Conservation (phyloP, 257 asterid genomes). For the Gentiana straminea region DNA sequence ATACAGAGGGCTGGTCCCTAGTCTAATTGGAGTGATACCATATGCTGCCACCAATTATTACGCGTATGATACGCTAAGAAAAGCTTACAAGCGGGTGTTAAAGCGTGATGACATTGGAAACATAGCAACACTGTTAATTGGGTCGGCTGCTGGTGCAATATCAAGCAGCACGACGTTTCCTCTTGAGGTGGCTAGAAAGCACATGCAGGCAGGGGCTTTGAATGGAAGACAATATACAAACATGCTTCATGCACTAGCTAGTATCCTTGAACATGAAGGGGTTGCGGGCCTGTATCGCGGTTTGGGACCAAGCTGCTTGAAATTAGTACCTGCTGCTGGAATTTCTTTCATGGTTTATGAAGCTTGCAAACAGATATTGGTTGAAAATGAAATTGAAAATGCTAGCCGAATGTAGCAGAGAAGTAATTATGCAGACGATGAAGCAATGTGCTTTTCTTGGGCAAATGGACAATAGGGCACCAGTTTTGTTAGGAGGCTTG, state of each 20-base stretch:
- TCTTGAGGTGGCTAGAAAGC: constrained; percentile 42
- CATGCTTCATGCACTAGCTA: constrained; percentile 37
- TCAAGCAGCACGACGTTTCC: constrained; percentile 51
- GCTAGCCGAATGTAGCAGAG: too few species aligned
- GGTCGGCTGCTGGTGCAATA: constrained; percentile 47
- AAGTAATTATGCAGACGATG: too few species aligned
- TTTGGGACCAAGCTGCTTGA: constrained; percentile 49
- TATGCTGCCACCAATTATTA: constrained; percentile 41
- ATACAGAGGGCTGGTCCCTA: constrained; percentile 39
- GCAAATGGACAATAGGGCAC: too few species aligned
- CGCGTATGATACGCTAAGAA: constrained; percentile 38
- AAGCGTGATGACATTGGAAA: constrained; percentile 35
- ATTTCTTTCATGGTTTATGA: constrained; percentile 49
- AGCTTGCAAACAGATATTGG: constrained; percentile 40
- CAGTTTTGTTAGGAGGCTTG: too few species aligned
- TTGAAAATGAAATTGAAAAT: constrained; percentile 25
- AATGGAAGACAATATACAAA: constrained; percentile 34
- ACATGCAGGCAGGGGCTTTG: constrained; percentile 50
- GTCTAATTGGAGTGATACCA: constrained; percentile 45
- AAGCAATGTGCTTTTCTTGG: too few species aligned
- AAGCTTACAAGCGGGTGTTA: constrained; percentile 28
- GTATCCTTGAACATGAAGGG: constrained; percentile 44
- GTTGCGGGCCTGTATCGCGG: constrained; percentile 32
- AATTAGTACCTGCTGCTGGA: constrained; percentile 50
- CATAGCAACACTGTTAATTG: constrained; percentile 42